Percentiles rank a stretch among this genome's conserved stretches.
Conservation (phyloP, 2,329 filamentous ascomycete genomes). For the Sporothrix phasma region DNA sequence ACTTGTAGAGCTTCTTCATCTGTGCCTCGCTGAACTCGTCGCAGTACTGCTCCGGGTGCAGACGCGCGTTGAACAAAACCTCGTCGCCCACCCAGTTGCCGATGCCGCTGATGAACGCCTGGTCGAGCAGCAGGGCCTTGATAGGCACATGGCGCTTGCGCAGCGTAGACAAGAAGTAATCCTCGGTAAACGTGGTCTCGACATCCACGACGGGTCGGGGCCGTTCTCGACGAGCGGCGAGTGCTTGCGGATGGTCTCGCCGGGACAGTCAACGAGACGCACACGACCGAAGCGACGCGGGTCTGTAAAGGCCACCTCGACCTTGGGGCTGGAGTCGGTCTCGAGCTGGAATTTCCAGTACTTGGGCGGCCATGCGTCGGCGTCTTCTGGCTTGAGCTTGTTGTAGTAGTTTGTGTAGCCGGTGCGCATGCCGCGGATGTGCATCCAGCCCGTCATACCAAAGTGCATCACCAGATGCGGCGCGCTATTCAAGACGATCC, state of each 20-base stretch:
- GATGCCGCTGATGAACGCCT: slow-evolving; percentile 80
- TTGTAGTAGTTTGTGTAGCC: slow-evolving; percentile 78
- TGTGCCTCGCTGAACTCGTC: slow-evolving; percentile 67
- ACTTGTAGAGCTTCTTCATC: slow-evolving; percentile 59
- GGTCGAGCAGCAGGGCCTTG: slow-evolving; percentile 81
- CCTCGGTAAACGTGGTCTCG: slow-evolving; percentile 60
- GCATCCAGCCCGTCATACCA: slow-evolving; percentile 77
- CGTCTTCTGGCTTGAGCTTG: slow-evolving; percentile 50
- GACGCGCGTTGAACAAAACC: slow-evolving; percentile 74
- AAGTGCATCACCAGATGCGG: slow-evolving; percentile 88
- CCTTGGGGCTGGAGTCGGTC: slow-evolving; percentile 42
- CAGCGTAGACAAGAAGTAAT: slow-evolving; percentile 65
- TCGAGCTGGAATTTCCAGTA: slow-evolving; percentile 80
- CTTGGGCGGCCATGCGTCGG: slow-evolving; percentile 70
- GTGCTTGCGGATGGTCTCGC: slow-evolving; percentile 61
- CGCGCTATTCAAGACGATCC: slow-evolving; percentile 59
- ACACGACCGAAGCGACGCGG: slow-evolving; percentile 68
- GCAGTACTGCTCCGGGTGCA: slow-evolving; percentile 90
- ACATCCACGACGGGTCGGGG: slow-evolving; percentile 83
- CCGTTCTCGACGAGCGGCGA: slow-evolving; percentile 84
- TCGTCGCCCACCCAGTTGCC: slow-evolving; percentile 98
- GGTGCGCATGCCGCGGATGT: slow-evolving; percentile 69
- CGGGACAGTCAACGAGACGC: slow-evolving; percentile 71
- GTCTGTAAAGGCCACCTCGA: slow-evolving; percentile 74
- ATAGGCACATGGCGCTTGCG: slow-evolving; percentile 70